A percentile compares a stretch with the other conserved stretches of the same genome.
These are phyloP conservation scores for Ascochyta fabae DNA, from an alignment of 2,329 filamentous ascomycete species.

Conservation along the genomic window DNA sequence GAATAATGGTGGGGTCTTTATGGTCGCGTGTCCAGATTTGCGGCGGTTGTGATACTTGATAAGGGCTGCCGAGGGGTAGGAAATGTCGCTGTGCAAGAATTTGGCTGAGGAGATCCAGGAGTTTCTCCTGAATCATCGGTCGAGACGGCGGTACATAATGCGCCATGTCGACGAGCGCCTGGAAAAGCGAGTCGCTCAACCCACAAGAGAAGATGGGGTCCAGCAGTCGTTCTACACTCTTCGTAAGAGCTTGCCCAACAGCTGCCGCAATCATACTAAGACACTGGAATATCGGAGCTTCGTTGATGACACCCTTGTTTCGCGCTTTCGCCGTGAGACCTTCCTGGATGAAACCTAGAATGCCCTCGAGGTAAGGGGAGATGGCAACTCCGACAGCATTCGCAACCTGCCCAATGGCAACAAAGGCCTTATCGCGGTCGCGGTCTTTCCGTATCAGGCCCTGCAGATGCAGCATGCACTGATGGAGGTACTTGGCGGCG, in stretches of 20 bases:
- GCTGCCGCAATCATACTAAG: constrained; percentile 96
- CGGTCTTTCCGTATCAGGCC: constrained; percentile 87
- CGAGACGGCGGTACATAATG: constrained; percentile 98
- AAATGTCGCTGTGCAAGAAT: constrained; percentile 93
- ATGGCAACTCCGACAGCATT: constrained; percentile 96
- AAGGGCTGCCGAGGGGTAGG: constrained; percentile 87
- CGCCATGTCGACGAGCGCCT: constrained; percentile 96
- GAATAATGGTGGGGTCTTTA: constrained; percentile 81
- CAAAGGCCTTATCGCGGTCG: constrained; percentile 93
- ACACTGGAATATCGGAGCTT: constrained; percentile 89
- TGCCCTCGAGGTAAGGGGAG: constrained; percentile 91
- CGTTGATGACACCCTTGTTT: constrained; percentile 62
- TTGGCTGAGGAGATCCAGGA: constrained; percentile 92
- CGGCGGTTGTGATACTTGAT: constrained; percentile 80
- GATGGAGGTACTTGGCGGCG: constrained; percentile 83
- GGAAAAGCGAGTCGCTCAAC: constrained; percentile 88
- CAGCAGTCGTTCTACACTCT: constrained; percentile 94
- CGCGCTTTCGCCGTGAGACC: constrained; percentile 81
- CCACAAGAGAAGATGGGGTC: constrained; percentile 98
- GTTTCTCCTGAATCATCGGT: constrained; percentile 87
- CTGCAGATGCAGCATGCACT: constrained; percentile 96
- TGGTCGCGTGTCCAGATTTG: constrained; percentile 87
- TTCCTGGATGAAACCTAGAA: constrained; percentile 91
- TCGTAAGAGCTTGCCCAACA: constrained; percentile 94
- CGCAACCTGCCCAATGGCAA: constrained; percentile 94